A percentile compares a stretch with the other conserved stretches of the same genome.
Evolutionary conservation across 1,284 basidiomycete species (phyloP).

Genomic region (Coriolopsis trogii): DNA sequence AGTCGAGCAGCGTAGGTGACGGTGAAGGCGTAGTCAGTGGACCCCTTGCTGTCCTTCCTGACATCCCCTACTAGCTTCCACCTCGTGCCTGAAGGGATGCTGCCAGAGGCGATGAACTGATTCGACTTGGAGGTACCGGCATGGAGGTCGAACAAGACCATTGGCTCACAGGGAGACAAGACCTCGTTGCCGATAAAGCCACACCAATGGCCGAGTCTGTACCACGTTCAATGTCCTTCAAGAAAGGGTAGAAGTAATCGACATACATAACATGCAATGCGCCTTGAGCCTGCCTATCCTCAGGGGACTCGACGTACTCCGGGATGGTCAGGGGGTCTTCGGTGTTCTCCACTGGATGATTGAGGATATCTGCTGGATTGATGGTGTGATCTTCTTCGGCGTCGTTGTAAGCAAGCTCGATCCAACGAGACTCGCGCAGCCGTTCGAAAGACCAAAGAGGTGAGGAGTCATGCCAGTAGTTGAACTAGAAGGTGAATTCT

Average conservation of each 20-base stretch:
- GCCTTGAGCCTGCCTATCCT: not conserved
- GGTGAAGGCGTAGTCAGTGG: slow-evolving; percentile 11
- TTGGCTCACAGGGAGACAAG: slow-evolving; percentile 11
- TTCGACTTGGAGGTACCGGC: not conserved
- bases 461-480: slow-evolving; percentile 24
- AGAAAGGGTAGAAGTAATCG: no score
- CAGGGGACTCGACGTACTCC: slow-evolving; percentile 1
- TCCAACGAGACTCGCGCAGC: slow-evolving; percentile 12
- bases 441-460: slow-evolving; percentile 22
- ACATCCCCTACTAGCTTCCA: slow-evolving; percentile 10
- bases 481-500: slow-evolving; percentile 13
- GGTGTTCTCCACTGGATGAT: slow-evolving; percentile 21
- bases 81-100: slow-evolving; percentile 5
- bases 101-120: slow-evolving; percentile 11
- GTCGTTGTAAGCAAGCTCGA: slow-evolving; percentile 3
- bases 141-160: slow-evolving; percentile 10
- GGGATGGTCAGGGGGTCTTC: slow-evolving; percentile 5
- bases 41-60: not conserved
- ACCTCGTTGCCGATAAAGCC: slow-evolving; percentile 8
- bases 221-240: not conserved
- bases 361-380: slow-evolving; percentile 15
- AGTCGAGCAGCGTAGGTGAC: slow-evolving; percentile 10
- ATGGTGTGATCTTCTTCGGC: slow-evolving; percentile 2
- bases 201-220: slow-evolving; percentile 15
- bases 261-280: slow-evolving; percentile 8